Evolutionary conservation across 2,329 filamentous ascomycete genomes (phyloP).

Genomic region (Exophiala dermatitidis): DNA sequence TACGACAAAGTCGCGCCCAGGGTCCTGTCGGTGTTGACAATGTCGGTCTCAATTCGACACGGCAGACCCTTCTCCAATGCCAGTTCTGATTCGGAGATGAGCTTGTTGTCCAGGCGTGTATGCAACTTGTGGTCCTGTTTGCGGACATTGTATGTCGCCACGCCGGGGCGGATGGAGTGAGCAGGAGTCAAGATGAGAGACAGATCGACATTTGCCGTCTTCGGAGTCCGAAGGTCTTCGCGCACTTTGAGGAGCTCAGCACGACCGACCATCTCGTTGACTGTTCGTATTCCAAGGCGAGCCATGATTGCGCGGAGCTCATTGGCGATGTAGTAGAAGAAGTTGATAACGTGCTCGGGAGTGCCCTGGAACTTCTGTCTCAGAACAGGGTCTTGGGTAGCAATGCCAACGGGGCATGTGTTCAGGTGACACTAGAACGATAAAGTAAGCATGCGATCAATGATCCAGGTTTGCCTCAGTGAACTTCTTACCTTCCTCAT

Average conservation of each 20-base stretch:
- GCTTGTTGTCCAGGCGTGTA: constrained; percentile 89
- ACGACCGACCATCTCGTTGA: constrained; percentile 96
- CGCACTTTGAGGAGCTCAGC: constrained; percentile 79
- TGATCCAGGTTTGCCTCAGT: neutral
- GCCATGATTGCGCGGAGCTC: constrained; percentile 97
- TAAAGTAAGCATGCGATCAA: constrained; percentile 3
- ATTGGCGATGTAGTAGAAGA: constrained; percentile 96
- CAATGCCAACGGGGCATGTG: constrained; percentile 86
- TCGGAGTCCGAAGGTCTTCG: constrained; percentile 78
- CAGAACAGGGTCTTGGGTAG: constrained; percentile 89
- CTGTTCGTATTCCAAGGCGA: constrained; percentile 83
- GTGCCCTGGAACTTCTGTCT: constrained; percentile 89
- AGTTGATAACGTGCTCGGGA: constrained; percentile 96
- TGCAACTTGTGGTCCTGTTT: constrained; percentile 96
- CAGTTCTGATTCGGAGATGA: constrained; percentile 90
- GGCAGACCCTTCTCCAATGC: constrained; percentile 91
- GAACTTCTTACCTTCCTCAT: constrained; percentile 58
- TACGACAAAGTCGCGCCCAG: constrained; percentile 92
- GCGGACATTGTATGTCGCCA: constrained; percentile 94
- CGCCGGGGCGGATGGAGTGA: constrained; percentile 88
- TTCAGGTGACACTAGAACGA: constrained; percentile 43
- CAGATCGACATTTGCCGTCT: constrained; percentile 88
- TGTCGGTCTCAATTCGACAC: constrained; percentile 87
- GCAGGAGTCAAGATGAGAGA: constrained; percentile 89
- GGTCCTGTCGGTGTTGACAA: constrained; percentile 92